These are phyloP conservation scores for Colletotrichum sp. DNA, from an alignment of 2,329 filamentous ascomycete species.

Conservation along the genomic window DNA sequence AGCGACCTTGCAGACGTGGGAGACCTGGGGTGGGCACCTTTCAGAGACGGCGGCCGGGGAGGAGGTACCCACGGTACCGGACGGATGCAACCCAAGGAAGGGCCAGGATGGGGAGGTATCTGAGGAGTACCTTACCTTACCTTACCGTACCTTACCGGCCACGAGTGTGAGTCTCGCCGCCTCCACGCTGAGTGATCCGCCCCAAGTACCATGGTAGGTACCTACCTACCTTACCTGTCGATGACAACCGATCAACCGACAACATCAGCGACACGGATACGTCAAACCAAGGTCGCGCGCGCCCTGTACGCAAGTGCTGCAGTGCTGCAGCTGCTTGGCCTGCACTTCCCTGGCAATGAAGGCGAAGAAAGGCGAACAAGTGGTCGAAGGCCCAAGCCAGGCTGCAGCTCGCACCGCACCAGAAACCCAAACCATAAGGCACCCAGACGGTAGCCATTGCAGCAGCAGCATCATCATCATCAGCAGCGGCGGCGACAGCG, in stretches of 20 bases:
- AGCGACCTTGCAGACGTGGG: neutral
- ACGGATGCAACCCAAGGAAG: slow-evolving; percentile 14
- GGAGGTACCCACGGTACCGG: slow-evolving; percentile 13
- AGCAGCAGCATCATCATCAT: neutral
- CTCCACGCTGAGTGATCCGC: neutral
- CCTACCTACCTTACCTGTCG: neutral
- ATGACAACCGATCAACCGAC: neutral
- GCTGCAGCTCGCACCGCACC: neutral
- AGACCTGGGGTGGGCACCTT: slow-evolving; percentile 2
- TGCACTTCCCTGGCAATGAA: neutral
- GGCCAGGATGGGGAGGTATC: neutral
- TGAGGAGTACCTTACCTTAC: neutral
- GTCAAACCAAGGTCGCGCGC: neutral
- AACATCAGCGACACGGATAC: neutral
- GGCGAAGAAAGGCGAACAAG: neutral
- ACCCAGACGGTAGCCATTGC: neutral
- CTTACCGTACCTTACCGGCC: neutral
- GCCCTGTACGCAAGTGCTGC: neutral
- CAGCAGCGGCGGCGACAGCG: neutral
- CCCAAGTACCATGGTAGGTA: neutral
- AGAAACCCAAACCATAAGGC: neutral
- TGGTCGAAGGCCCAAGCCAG: neutral
- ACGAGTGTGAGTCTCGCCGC: neutral
- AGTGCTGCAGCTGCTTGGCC: neutral
- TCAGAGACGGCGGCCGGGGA: neutral